A percentile compares a stretch with the other conserved stretches of the same genome.
Conservation (phyloP, 1,284 basidiomycete genomes). For the Ceratobasidium sp. region DNA sequence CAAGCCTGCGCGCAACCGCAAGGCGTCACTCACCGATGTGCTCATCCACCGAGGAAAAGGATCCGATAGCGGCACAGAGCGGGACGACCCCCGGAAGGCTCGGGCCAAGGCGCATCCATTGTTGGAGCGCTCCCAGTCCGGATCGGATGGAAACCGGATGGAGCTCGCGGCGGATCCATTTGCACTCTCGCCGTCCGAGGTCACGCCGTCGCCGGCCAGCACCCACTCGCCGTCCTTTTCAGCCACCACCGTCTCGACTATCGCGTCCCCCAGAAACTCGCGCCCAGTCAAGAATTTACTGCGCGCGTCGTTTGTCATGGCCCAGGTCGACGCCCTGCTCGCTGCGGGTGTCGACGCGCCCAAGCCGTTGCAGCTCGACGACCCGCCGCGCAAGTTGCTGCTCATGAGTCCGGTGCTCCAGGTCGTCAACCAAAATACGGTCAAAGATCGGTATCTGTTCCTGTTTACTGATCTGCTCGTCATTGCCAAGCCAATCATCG, state of each 20-base stretch:
- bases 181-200: constrained; percentile 40
- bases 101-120: constrained; percentile 16
- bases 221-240: constrained; percentile 37
- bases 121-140: constrained; percentile 11
- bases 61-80: constrained; percentile 43
- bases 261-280: constrained; percentile 20
- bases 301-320: constrained; percentile 19
- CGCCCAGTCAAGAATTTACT: constrained; percentile 9
- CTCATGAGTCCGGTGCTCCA: constrained; percentile 88
- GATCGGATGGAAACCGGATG: constrained; percentile 38
- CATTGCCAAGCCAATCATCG: constrained; percentile 75
- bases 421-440: constrained; percentile 89
- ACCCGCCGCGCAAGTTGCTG: constrained; percentile 84
- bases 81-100: constrained; percentile 39
- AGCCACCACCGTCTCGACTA: neutral
- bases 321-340: constrained; percentile 49
- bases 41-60: constrained; percentile 29
- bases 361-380: constrained; percentile 71
- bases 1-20: constrained; percentile 39
- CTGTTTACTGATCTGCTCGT: constrained; percentile 94
- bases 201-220: constrained; percentile 34
- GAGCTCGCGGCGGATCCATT: constrained; percentile 45
- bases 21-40: constrained; percentile 42
- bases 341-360: constrained; percentile 42
- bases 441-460: constrained; percentile 96